Evolutionary conservation across 805 yeast genomes (phyloP), one percentile per base, ranked within the genome.

Genomic region (Candida montana): DNA sequence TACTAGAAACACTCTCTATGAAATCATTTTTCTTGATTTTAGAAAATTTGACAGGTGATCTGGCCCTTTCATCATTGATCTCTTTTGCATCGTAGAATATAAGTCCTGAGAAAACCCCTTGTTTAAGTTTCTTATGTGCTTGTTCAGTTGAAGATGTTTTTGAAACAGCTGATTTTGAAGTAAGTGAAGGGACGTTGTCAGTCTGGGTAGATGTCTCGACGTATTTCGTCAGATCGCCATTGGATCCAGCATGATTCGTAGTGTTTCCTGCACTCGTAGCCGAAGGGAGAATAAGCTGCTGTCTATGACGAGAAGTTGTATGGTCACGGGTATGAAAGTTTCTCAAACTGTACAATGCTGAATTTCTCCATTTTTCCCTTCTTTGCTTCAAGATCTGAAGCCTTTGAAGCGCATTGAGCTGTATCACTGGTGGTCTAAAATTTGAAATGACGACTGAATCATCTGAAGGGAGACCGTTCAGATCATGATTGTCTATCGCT

Each of bases 371-470:
- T 34, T 35, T 48, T 34, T 53, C 59, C 37, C 51, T 53, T 50
- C 53, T 54, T 24, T 9, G 33, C 27, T 50, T 53, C 24, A 53
- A 33, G 19, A 57, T 42, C 19, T 46, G 52, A n/a, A 57, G 50
- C 20, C 61, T 39, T 33, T 57, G 59, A 2, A 47, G 35, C 6
- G 61, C 60, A 20, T 49, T 42, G 2, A 57, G 34, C 3, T 52
- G 54, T 43, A 57, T 52, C 35, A 55, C 45, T 8, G 59, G 58
- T 5, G 39, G 77, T 62, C 63, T 74, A 26, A 23, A 35, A 7
- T 23, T 20, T 7, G 15, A 17, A n/a, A 29, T 18, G 12, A 26
- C 33, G 9, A 31, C 13, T 17, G 10, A 31, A 13, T 16, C 28
- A n/a, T 26, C n/a, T 8, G n/a, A 26, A 21, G n/a, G n/a, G 26